phyloP scores from a whole-genome alignment of 2,329 filamentous ascomycete genomes.

The Exophiala bonariae region DNA sequence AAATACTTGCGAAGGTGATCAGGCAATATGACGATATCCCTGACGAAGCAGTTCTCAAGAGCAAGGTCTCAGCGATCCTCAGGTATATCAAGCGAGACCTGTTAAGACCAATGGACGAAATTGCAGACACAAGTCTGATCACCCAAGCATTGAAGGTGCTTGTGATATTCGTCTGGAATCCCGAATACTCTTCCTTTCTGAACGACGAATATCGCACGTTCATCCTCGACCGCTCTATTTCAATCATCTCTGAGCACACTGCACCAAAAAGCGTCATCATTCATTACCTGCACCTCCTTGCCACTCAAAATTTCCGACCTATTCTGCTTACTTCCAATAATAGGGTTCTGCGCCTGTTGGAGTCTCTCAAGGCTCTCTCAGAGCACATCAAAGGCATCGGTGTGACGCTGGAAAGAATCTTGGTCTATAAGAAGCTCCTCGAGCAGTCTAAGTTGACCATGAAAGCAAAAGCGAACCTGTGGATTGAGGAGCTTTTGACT shows the following conservation, averaged over 20 bases:
- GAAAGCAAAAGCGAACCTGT: conserved; percentile 67
- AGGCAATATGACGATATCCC: conserved; percentile 82
- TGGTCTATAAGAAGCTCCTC: conserved; percentile 76
- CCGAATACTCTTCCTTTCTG: conserved; percentile 68
- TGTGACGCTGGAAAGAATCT: conserved; percentile 72
- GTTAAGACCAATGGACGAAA: conserved; percentile 36
- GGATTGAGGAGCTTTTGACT: conserved; percentile 79
- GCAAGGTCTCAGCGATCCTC: conserved; percentile 74
- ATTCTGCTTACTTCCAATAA: conserved; percentile 49
- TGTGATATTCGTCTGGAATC: conserved; percentile 72
- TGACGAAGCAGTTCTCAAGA: conserved; percentile 68
- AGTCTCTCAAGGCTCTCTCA: conserved; percentile 70
- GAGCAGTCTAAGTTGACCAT: conserved; percentile 71
- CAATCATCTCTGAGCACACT: conserved; percentile 66
- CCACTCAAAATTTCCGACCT: conserved; percentile 73
- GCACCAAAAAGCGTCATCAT: conserved; percentile 76
- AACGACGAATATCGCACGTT: conserved; percentile 77
- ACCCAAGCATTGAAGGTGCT: conserved; percentile 78
- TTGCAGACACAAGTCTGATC: conserved; percentile 63
- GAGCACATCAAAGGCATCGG: conserved; percentile 76
- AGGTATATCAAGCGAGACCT: conserved; percentile 86
- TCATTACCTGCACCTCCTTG: conserved; percentile 77
- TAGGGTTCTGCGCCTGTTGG: conserved; percentile 69
- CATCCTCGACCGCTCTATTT: conserved; percentile 77
- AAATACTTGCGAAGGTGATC: conserved; percentile 71